These are phyloP conservation scores for Sordaria brevicollis DNA, from an alignment of 495 filamentous ascomycete species.

Conservation along the genomic window DNA sequence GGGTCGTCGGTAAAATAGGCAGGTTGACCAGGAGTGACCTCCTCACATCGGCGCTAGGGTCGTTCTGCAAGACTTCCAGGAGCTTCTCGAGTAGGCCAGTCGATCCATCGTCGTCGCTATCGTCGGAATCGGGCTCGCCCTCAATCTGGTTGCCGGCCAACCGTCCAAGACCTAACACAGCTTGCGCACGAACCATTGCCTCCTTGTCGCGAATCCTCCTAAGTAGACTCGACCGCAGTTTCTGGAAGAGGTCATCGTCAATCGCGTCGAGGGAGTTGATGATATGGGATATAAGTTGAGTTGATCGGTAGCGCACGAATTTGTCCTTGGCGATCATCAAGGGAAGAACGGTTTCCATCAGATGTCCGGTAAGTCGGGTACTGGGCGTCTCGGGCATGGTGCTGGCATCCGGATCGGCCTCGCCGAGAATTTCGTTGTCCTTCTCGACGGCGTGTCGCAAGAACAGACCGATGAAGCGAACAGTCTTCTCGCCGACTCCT, in stretches of 20 bases:
- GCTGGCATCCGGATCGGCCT: slow-evolving; percentile 46
- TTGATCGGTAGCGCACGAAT: slow-evolving; percentile 77
- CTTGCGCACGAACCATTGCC: slow-evolving; percentile 80
- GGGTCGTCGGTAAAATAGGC: slow-evolving; percentile 64
- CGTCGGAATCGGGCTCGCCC: slow-evolving; percentile 58
- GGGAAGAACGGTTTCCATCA: slow-evolving; percentile 59
- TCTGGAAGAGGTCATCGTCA: slow-evolving; percentile 79
- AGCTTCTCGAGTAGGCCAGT: slow-evolving; percentile 66
- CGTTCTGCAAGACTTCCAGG: slow-evolving; percentile 87
- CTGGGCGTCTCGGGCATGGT: slow-evolving; percentile 70
- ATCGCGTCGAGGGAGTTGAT: slow-evolving; percentile 87
- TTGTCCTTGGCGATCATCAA: slow-evolving; percentile 79
- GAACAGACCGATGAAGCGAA: slow-evolving; percentile 80
- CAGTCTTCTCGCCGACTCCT: slow-evolving; percentile 70
- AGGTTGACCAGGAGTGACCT: slow-evolving; percentile 82
- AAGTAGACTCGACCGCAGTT: slow-evolving; percentile 61
- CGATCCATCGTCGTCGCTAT: slow-evolving; percentile 45
- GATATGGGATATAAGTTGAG: slow-evolving; percentile 75
- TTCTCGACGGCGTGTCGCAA: slow-evolving; percentile 75
- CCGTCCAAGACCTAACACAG: slow-evolving; percentile 79
- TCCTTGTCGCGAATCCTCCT: slow-evolving; percentile 91
- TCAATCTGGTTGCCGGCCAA: slow-evolving; percentile 74
- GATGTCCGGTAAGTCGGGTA: slow-evolving; percentile 58
- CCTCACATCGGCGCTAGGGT: slow-evolving; percentile 86
- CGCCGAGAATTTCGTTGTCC: slow-evolving; percentile 46